These are phyloP conservation scores for Penicillium samsonianum DNA, from an alignment of 495 filamentous ascomycete species.

Conservation along the genomic window DNA sequence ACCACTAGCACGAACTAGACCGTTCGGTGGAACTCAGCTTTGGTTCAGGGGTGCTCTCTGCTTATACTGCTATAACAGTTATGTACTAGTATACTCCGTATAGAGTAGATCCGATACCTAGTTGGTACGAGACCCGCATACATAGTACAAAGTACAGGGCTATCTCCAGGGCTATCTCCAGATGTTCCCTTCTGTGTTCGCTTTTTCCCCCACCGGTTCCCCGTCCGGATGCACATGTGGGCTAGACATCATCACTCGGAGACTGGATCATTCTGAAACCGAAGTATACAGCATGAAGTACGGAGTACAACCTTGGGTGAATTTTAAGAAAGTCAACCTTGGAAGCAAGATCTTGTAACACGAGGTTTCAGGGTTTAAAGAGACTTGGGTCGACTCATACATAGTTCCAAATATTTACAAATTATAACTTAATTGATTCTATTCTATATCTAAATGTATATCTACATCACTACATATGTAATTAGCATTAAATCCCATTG, in stretches of 20 bases:
- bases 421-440: not conserved
- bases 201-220: not conserved
- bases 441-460: not conserved
- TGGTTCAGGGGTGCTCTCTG: conserved; percentile 1
- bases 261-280: not conserved
- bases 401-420: not conserved
- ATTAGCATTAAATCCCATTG: not conserved
- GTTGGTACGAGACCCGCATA: too few species aligned
- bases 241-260: not conserved
- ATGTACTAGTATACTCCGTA: too few species aligned
- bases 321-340: not conserved
- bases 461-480: not conserved
- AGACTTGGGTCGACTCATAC: not conserved
- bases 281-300: not conserved
- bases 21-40: conserved; percentile 28
- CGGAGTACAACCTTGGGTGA: not conserved
- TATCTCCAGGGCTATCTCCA: too few species aligned
- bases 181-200: not conserved
- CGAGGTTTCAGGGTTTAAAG: not conserved
- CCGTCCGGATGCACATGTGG: not conserved
- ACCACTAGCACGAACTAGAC: conserved; percentile 27
- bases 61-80: too few species aligned
- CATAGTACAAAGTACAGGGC: too few species aligned
- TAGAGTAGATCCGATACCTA: not conserved
- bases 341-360: conserved; percentile 1